These are phyloP conservation scores for Leccinum subtestaceum DNA, from an alignment of 768 basidiomycete genomes.

Conservation along the genomic window DNA sequence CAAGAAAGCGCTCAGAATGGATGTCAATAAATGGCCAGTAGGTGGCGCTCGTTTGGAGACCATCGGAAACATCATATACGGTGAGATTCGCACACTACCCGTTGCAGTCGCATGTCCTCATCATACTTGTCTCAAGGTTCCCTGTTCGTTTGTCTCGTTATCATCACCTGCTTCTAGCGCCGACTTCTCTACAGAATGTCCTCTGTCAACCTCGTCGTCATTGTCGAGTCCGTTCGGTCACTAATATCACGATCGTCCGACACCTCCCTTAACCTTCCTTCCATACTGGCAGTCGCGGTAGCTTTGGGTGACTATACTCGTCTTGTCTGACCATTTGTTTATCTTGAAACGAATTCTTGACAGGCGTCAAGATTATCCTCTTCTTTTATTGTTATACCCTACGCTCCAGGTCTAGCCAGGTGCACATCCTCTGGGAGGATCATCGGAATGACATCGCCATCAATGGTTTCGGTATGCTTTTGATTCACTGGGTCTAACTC, in stretches of 20 bases:
- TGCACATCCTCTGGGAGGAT: slow-evolving; percentile 94
- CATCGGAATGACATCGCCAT: slow-evolving; percentile 89
- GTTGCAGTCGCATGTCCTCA: slow-evolving; percentile 3
- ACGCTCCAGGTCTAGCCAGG: slow-evolving; percentile 82
- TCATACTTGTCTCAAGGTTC: slow-evolving; percentile 38
- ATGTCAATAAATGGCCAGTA: slow-evolving; percentile 87
- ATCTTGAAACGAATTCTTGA: background rate
- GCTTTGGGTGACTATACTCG: slow-evolving; percentile 55
- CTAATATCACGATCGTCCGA: slow-evolving; percentile 57
- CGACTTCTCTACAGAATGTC: slow-evolving; percentile 61
- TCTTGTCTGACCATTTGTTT: background rate
- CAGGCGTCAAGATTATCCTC: slow-evolving; percentile 80
- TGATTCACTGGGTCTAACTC: background rate
- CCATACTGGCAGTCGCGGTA: slow-evolving; percentile 77
- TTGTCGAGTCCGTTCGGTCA: slow-evolving; percentile 82
- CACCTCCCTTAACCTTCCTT: slow-evolving; percentile 71
- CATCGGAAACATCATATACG: slow-evolving; percentile 86
- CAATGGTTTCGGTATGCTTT: slow-evolving; percentile 62
- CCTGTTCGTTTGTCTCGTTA: slow-evolving; percentile 32
- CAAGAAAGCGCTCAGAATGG: slow-evolving; percentile 64
- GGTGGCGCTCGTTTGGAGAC: slow-evolving; percentile 86
- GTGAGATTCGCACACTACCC: slow-evolving; percentile 34
- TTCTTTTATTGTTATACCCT: slow-evolving; percentile 86
- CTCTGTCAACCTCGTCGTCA: slow-evolving; percentile 85
- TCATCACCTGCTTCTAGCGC: background rate